Evolutionary conservation across 805 yeast species (phyloP).

Genomic region (Torulaspora microellipsoides): DNA sequence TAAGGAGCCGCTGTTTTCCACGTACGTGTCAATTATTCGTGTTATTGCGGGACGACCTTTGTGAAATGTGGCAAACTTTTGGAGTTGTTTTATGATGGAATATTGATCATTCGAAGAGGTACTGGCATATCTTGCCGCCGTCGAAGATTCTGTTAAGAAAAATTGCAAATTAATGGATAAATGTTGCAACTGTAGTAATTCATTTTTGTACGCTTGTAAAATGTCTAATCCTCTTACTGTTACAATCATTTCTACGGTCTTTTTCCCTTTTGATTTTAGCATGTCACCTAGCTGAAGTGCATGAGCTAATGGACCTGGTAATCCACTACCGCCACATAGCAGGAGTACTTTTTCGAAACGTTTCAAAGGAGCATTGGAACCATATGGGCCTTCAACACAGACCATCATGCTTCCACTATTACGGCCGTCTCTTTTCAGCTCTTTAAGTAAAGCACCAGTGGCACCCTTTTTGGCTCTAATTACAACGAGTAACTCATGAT

Average conservation of each 20-base stretch:
- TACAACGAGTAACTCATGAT: conserved; percentile 37
- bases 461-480: conserved; percentile 47
- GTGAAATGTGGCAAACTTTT: conserved; percentile 35
- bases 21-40: conserved; percentile 36
- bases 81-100: conserved; percentile 3
- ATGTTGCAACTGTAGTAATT: conserved; percentile 14
- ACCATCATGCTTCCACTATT: conserved; percentile 33
- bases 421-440: conserved; percentile 31
- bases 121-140: conserved; percentile 3
- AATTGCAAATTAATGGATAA: conserved; percentile 17
- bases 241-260: conserved; percentile 15
- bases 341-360: conserved; percentile 52
- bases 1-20: conserved; percentile 39
- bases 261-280: conserved; percentile 2
- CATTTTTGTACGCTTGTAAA: conserved; percentile 18
- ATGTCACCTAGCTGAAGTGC: conserved; percentile 36
- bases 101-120: conserved; percentile 2
- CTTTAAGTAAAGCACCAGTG: conserved; percentile 35
- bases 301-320: conserved; percentile 55
- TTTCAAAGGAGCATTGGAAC: conserved; percentile 45
- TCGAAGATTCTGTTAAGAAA: conserved; percentile 14
- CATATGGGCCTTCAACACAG: conserved; percentile 68
- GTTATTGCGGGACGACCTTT: conserved; percentile 47
- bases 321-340: conserved; percentile 72
- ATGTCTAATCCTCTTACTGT: conserved; percentile 17